Evolutionary conservation across 2,329 filamentous ascomycete species (phyloP), one percentile per base, ranked within the genome.

Genomic region (Xenoacremonium recifei): DNA sequence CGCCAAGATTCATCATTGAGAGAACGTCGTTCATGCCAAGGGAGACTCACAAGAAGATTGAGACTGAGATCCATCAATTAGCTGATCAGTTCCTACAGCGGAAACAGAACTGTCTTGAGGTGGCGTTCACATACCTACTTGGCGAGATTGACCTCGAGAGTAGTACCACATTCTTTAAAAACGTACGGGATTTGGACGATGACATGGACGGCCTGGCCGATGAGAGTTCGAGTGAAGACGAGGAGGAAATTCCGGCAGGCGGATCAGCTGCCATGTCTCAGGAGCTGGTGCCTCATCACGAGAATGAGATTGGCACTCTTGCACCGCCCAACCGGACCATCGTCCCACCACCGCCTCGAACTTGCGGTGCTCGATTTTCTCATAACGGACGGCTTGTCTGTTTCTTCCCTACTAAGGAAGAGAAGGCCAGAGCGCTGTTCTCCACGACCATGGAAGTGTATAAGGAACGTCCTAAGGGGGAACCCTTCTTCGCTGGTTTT

Each of bases 221-320:
- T 43, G 89, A 93, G 50, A 92, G 88, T 51, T 96, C 89, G 3
- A 95, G 87, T 55, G 87, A 91, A 50, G 88, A 91, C 17, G 87
- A 90, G 29, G 71, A 71, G 34, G 71, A 75, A 18, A 75, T 77
- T 10, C 71, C 72, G 1, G 60, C 72, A 3, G 74, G 75, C 4
- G 75, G 72, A 15, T 78, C 75, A 7, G 75, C 73, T 11, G 75
- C 76, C 40, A 79, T 84, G 76, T 83, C 80, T 6, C 79, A 82
- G 49, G 80, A 84, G 50, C 67, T 84, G 17, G 73, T 71, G 32
- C 70, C 73, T 7, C 79, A 75, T 45, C 70, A 68, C 17, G 77
- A 80, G 36, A 67, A 72, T 4, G 77, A 78, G 32, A 73, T 72
- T 4, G 73, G 23, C 9, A 34, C 76, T 3, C 65, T 82, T 33